phyloP scores from a whole-genome alignment of 805 yeast species.

The Sugiyamaella marilandica region DNA sequence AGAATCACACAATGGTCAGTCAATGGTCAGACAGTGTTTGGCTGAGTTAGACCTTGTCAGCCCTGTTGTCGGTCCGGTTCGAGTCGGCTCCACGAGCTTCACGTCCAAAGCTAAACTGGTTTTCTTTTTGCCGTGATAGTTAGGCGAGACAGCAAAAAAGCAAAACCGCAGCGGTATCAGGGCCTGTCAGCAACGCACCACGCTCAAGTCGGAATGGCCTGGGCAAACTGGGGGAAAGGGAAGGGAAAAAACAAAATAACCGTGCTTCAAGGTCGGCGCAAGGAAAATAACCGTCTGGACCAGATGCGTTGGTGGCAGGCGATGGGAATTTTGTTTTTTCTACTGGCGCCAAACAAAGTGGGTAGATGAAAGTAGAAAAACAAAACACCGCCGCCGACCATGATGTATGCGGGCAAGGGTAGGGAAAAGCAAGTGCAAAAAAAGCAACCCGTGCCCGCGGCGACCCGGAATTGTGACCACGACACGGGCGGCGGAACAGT shows the following conservation, averaged over 20 bases:
- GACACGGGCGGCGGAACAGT: no score
- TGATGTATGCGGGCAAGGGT: neutral
- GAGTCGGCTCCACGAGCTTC: no score
- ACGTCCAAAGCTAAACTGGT: neutral
- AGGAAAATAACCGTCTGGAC: neutral
- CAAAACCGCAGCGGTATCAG: neutral
- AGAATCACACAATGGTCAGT: no score
- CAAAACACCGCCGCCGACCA: neutral
- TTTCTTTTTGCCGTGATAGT: neutral
- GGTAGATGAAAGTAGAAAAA: neutral
- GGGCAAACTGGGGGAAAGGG: no score
- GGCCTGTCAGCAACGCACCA: neutral
- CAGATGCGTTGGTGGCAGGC: neutral
- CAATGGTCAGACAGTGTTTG: no score
- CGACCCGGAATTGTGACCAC: no score
- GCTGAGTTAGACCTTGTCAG: no score
- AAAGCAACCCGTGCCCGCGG: neutral
- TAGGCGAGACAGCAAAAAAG: neutral
- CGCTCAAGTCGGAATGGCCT: neutral
- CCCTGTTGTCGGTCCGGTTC: neutral
- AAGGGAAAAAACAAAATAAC: constrained; percentile 3
- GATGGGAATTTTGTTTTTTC: neutral
- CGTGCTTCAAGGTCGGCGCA: constrained; percentile 1
- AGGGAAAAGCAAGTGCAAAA: neutral
- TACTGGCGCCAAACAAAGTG: neutral